phyloP scores from a whole-genome alignment of 2,329 filamentous ascomycete species.

The Nectriaceae sp. region DNA sequence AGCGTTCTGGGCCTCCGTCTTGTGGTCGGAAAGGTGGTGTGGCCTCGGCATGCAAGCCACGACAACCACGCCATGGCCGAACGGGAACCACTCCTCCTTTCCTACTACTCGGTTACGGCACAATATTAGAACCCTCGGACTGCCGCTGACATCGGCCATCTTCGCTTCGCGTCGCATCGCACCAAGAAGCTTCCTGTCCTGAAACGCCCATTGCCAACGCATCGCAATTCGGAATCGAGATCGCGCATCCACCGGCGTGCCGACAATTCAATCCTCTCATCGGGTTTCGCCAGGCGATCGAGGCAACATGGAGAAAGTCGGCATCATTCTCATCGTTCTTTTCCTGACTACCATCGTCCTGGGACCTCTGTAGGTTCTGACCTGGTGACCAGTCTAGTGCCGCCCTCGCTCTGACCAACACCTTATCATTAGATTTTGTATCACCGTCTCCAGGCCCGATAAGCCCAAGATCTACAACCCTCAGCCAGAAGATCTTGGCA shows the following conservation, averaged over 20 bases:
- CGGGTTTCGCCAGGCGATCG: constrained; percentile 3
- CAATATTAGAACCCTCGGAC: neutral
- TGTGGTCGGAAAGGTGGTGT: constrained; percentile 4
- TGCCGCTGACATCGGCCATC: neutral
- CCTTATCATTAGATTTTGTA: constrained; percentile 16
- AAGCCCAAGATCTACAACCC: constrained; percentile 19
- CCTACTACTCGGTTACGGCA: neutral
- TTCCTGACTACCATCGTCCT: constrained; percentile 23
- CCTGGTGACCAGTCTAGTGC: neutral
- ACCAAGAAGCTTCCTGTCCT: neutral
- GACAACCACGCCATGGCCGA: constrained; percentile 1
- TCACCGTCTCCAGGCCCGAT: constrained; percentile 13
- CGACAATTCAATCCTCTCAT: neutral
- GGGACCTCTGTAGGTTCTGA: constrained; percentile 21
- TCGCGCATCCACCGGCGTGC: constrained; percentile 2
- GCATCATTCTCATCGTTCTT: constrained; percentile 25
- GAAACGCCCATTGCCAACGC: neutral
- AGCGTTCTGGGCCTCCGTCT: constrained; percentile 13
- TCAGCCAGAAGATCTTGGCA: constrained; percentile 20
- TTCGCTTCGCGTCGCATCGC: neutral
- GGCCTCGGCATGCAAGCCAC: constrained; percentile 11
- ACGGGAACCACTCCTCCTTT: constrained; percentile 7
- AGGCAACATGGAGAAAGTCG: constrained; percentile 25
- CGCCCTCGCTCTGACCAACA: constrained; percentile 4
- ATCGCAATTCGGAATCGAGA: neutral